These are phyloP conservation scores for Corynespora cassiicola DNA, from an alignment of 2,329 filamentous ascomycete species.

Conservation along the genomic window DNA sequence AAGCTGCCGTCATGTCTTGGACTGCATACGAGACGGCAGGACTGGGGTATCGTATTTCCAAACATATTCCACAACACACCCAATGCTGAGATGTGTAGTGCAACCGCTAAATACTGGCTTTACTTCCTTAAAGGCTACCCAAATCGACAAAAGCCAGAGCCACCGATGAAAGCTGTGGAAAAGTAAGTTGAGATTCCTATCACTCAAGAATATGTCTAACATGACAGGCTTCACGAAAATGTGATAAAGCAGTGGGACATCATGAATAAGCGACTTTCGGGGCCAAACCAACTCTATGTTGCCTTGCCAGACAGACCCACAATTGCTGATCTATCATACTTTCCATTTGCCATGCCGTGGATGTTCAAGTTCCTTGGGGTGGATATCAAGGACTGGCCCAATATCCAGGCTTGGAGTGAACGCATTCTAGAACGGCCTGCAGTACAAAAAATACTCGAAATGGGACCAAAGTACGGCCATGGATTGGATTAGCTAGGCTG, in stretches of 20 bases:
- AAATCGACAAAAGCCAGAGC: conserved; percentile 25
- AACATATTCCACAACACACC: too few species aligned
- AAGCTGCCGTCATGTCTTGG: conserved; percentile 36
- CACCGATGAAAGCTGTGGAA: conserved; percentile 15
- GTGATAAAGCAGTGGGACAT: conserved; percentile 9
- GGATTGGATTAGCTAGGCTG: too few species aligned
- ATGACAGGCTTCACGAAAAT: conserved; percentile 9
- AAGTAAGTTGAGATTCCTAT: conserved; percentile 12
- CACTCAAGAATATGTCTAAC: neutral
- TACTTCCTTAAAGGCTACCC: conserved; percentile 39
- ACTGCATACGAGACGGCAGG: conserved; percentile 43
- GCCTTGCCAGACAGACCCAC: conserved; percentile 42
- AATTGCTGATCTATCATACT: conserved; percentile 41
- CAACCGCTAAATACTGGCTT: conserved; percentile 44
- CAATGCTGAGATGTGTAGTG: neutral
- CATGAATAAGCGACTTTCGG: conserved; percentile 8
- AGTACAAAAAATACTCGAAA: conserved; percentile 19
- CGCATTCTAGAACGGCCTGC: conserved; percentile 29
- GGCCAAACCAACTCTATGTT: conserved; percentile 32
- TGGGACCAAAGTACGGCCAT: conserved; percentile 22
- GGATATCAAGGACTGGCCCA: conserved; percentile 35
- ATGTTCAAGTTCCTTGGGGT: conserved; percentile 42
- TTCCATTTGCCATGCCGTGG: conserved; percentile 45
- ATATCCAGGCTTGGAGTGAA: conserved; percentile 32
- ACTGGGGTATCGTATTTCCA: conserved; percentile 27